These are phyloP conservation scores for Candida sp. DNA, from an alignment of 1,139 yeast genomes.

Conservation along the genomic window DNA sequence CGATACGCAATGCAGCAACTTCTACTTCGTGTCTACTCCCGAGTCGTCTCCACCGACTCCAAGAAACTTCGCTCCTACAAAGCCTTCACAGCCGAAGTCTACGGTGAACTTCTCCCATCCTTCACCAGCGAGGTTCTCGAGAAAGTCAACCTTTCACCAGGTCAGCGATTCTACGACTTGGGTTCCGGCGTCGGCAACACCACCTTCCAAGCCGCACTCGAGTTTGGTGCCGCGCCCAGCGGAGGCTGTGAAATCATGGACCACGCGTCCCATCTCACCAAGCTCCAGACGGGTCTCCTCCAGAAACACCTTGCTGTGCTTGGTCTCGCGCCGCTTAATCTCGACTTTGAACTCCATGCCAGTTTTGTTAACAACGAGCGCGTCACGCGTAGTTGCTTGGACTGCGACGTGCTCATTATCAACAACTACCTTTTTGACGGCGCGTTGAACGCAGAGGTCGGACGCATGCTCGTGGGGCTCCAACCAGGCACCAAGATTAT, in stretches of 20 bases:
- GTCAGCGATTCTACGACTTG: constrained; percentile 72
- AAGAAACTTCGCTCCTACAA: constrained; percentile 68
- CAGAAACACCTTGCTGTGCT: constrained; percentile 59
- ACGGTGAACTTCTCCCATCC: constrained; percentile 87
- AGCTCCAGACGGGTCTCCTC: constrained; percentile 61
- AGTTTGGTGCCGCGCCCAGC: constrained; percentile 74
- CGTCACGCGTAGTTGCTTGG: constrained; percentile 57
- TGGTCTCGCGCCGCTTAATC: constrained; percentile 63
- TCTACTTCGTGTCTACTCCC: constrained; percentile 70
- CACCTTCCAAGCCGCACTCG: constrained; percentile 86
- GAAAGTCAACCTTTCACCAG: constrained; percentile 59
- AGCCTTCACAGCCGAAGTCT: constrained; percentile 90
- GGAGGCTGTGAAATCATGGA: constrained; percentile 94
- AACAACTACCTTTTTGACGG: constrained; percentile 87
- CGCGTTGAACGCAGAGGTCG: constrained; percentile 68
- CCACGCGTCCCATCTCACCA: constrained; percentile 75
- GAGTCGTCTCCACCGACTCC: constrained; percentile 81
- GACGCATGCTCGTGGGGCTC: constrained; percentile 63
- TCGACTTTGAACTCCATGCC: constrained; percentile 64
- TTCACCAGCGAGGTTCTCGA: constrained; percentile 72
- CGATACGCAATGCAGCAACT: constrained; percentile 67
- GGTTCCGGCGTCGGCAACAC: constrained; percentile 98
- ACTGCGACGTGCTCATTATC: constrained; percentile 74
- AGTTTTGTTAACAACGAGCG: constrained; percentile 71
- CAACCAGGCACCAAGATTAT: constrained; percentile 81